A percentile compares a stretch with the other conserved stretches of the same genome.
Conservation (phyloP, 768 basidiomycete genomes). For the Candolleomyces efflorescens region DNA sequence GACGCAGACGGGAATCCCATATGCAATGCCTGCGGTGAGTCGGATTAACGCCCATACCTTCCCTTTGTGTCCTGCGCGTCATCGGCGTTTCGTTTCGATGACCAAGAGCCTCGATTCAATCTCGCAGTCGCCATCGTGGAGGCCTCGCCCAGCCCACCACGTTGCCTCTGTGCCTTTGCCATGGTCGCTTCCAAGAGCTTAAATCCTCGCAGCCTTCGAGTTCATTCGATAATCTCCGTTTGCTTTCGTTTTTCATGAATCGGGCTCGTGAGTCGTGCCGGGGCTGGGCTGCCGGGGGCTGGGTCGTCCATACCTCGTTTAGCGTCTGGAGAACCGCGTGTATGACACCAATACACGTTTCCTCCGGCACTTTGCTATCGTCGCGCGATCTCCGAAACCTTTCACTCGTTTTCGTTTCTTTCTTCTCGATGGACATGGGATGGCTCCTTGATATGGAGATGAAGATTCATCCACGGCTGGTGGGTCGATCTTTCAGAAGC, state of each 20-base stretch:
- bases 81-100: constrained; percentile 12
- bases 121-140: no score
- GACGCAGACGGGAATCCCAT: constrained; percentile 78
- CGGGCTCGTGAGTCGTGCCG: neutral
- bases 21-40: constrained; percentile 88
- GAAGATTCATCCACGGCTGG: neutral
- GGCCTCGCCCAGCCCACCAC: no score
- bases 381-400: constrained; percentile 5
- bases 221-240: neutral
- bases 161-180: no score
- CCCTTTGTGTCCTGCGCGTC: constrained; percentile 20
- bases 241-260: neutral
- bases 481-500: neutral
- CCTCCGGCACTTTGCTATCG: constrained; percentile 8
- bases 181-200: no score
- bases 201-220: no score
- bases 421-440: neutral
- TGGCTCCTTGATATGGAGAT: neutral
- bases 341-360: constrained; percentile 5
- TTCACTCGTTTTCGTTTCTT: neutral
- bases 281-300: neutral
- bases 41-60: constrained; percentile 20
- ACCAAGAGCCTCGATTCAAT: neutral
- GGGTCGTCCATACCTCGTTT: neutral
- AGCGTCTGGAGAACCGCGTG: neutral